Evolutionary conservation across 495 filamentous ascomycete species (phyloP).

Genomic region (Penicillium pancosmium): DNA sequence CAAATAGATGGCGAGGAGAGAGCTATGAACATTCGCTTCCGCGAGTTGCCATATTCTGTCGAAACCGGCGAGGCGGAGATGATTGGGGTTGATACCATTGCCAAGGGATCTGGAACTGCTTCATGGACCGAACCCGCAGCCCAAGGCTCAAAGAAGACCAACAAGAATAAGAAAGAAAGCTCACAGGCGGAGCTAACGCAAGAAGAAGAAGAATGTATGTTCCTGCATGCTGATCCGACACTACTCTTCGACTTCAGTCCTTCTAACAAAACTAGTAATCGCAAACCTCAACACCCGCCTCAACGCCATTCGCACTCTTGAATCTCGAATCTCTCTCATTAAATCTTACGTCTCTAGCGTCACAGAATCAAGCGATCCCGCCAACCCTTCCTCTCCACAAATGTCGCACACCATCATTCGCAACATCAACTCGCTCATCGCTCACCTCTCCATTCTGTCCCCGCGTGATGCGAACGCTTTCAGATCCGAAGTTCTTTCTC

Average conservation of each 20-base stretch:
- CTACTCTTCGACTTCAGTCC: conserved; percentile 15
- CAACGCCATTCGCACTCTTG: conserved; percentile 91
- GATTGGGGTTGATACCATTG: conserved; percentile 93
- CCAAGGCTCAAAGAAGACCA: conserved; percentile 18
- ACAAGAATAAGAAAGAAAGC: conserved; percentile 43
- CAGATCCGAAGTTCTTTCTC: conserved; percentile 64
- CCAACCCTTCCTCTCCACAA: conserved; percentile 21
- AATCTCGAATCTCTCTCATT: conserved; percentile 80
- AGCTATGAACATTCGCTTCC: conserved; percentile 67
- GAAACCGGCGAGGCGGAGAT: conserved; percentile 97
- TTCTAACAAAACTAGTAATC: conserved; percentile 50
- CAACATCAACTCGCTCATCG: conserved; percentile 58
- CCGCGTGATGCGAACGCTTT: conserved; percentile 57
- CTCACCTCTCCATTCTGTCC: conserved; percentile 56
- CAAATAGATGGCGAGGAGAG: conserved; percentile 66
- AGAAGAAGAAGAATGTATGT: conserved; percentile 76
- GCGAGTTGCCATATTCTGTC: conserved; percentile 80
- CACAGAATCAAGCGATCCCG: conserved; percentile 49
- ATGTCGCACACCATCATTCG: conserved; percentile 55
- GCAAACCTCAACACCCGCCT: conserved; percentile 77
- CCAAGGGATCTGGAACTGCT: conserved; percentile 78
- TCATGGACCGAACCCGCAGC: conserved; percentile 30
- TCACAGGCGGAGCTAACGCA: conserved; percentile 58
- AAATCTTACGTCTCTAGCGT: conserved; percentile 77
- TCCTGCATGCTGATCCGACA: not conserved